Evolutionary conservation across 371 early-diverging fungal genomes (phyloP), one percentile per base, ranked within the genome.

Genomic region (Syncephalastrum monosporum): DNA sequence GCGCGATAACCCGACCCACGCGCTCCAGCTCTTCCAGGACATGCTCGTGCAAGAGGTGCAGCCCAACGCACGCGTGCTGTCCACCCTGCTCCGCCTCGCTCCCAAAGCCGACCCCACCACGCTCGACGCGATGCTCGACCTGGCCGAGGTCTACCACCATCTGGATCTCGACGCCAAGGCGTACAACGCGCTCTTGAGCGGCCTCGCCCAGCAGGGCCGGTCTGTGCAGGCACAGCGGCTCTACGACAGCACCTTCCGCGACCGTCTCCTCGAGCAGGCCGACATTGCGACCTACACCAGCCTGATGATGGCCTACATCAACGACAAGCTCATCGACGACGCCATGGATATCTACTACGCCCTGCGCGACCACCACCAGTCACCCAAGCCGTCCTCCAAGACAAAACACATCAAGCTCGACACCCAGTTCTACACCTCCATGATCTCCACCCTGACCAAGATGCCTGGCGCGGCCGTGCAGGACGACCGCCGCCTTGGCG

Each of bases 301-400:
- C 21, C 51, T 79, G 0, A 74, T 74, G 51, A 24, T 74, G 21
- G 74, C 77, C 15, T 79, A 79, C 45, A 63, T 76, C 45, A 70
- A 72, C 38, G 66, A 68, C 41, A 64, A 63, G 5, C 55, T 64
- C 6, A 49, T 66, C 19, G 64, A 74, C 24, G 69, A 68, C 15
- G 74, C 80, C 12, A 72, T 79, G 71, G 75, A 69, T 25, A 71
- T 76, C 15, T 79, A 79, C 33, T 72, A 74, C 33, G 64, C 63
- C 10, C 48, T 79, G 3, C 68, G 72, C 6, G 69, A 76, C 25
- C 62, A 69, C 47, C 64, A 65, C n/a, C 56, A 47, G 16, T 21
- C 45, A 15, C 24, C 65, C 3, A 55, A 56, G 14, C 45, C 52
- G 16, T 60, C 60, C 41, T 64, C 57, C 42, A 49, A 57, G 5